Percentiles rank a stretch among this genome's conserved stretches.
phyloP scores from a whole-genome alignment of 768 basidiomycete genomes.

The Leucocoprinus birnbaumii region DNA sequence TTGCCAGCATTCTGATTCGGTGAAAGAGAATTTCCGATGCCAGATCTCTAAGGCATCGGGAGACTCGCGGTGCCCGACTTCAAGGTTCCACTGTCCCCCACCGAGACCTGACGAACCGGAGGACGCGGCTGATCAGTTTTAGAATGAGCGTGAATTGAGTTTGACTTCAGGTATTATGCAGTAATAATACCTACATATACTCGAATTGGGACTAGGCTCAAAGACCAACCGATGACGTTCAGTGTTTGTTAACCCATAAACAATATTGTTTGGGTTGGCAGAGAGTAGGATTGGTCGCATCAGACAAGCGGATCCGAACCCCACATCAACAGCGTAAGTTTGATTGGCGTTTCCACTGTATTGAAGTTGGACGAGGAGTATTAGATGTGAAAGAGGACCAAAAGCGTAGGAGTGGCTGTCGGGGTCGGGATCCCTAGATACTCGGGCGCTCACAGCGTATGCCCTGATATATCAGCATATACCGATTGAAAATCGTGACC shows the following conservation, averaged over 20 bases:
- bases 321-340: conserved; percentile 30
- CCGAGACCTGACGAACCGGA: neutral
- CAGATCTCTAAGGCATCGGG: conserved; percentile 14
- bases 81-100: conserved; percentile 14
- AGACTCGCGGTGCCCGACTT: conserved; percentile 15
- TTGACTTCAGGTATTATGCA: too few species aligned
- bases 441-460: conserved; percentile 24
- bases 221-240: conserved; percentile 9
- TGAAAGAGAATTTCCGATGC: conserved; percentile 24
- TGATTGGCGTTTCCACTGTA: conserved; percentile 18
- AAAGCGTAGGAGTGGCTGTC: conserved; percentile 12
- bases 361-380: conserved; percentile 32
- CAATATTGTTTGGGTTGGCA: conserved; percentile 2
- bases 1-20: conserved; percentile 24
- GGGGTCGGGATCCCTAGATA: conserved; percentile 21
- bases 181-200: neutral
- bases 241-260: neutral
- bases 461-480: conserved; percentile 17
- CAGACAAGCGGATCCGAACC: conserved; percentile 24
- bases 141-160: neutral
- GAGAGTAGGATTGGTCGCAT: conserved; percentile 27
- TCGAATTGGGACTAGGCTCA: neutral
- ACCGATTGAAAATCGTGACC: neutral
- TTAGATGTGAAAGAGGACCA: conserved; percentile 20
- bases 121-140: neutral